Percentiles rank a stretch among this genome's conserved stretches.
phyloP scores from a whole-genome alignment of 2,329 filamentous ascomycete genomes.

The Sporothrix phasma region DNA sequence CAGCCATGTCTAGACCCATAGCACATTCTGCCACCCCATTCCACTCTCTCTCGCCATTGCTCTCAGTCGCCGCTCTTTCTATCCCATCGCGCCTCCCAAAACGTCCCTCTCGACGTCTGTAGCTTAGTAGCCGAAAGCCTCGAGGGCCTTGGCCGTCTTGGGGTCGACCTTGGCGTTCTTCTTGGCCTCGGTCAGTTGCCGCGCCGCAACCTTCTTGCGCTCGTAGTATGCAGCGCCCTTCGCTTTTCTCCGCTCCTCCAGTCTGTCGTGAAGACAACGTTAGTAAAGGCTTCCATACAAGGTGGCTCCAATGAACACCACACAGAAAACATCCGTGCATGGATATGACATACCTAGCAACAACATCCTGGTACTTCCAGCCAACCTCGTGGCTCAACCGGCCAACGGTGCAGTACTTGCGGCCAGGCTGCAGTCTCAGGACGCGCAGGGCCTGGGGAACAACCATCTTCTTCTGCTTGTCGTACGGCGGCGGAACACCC shows the following conservation, averaged over 20 bases:
- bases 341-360: constrained; percentile 69
- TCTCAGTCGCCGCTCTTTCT: not conserved
- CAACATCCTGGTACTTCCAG: constrained; percentile 99
- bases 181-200: constrained; percentile 86
- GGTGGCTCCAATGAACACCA: no score
- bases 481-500: constrained; percentile 96
- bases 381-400: constrained; percentile 97
- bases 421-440: constrained; percentile 92
- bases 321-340: not conserved
- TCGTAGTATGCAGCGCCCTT: constrained; percentile 99
- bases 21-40: not conserved
- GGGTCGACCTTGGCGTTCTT: constrained; percentile 79
- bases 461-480: constrained; percentile 99
- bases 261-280: constrained; percentile 42
- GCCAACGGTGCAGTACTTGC: constrained; percentile 99
- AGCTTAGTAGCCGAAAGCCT: constrained; percentile 78
- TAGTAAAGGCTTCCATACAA: not conserved
- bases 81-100: not conserved
- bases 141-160: constrained; percentile 82
- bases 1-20: not conserved
- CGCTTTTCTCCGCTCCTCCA: constrained; percentile 99
- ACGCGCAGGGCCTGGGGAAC: constrained; percentile 97
- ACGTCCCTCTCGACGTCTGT: not conserved
- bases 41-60: constrained; percentile 6
- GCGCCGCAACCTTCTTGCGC: constrained; percentile 94